Evolutionary conservation across 2,329 filamentous ascomycete genomes (phyloP).

Genomic region (Arthrobotrys iridis): DNA sequence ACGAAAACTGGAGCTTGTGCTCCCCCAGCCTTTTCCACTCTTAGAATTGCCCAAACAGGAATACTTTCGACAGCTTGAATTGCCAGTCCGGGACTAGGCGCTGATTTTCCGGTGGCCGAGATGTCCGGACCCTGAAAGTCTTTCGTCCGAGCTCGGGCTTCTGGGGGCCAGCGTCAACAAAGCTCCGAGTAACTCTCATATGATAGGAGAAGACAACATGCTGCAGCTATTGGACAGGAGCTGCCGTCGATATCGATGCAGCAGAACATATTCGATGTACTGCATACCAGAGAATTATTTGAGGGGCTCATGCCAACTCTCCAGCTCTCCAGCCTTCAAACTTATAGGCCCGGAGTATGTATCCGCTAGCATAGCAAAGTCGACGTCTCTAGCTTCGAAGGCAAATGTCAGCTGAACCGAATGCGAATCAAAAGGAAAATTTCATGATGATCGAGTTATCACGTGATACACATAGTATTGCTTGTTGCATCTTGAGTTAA

Average conservation of each 20-base stretch:
- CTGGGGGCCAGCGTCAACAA: neutral
- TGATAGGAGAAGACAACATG: slow-evolving; percentile 24
- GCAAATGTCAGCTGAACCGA: neutral
- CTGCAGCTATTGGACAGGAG: slow-evolving; percentile 50
- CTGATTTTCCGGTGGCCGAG: slow-evolving; percentile 36
- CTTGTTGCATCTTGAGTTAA: neutral
- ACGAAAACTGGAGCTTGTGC: neutral
- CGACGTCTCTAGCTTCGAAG: neutral
- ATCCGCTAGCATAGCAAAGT: neutral
- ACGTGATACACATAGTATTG: neutral
- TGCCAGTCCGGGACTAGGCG: slow-evolving; percentile 23
- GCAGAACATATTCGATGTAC: neutral
- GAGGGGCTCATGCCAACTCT: neutral
- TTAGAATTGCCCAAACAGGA: neutral
- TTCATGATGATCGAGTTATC: neutral
- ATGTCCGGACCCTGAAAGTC: slow-evolving; percentile 46
- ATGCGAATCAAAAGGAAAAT: too few species aligned
- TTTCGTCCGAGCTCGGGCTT: slow-evolving; percentile 54
- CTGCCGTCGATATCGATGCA: neutral
- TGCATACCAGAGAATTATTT: neutral
- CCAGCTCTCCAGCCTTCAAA: neutral
- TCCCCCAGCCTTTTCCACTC: neutral
- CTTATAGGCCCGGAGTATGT: neutral
- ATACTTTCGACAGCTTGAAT: neutral
- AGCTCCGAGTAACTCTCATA: neutral